Percentiles rank a stretch among this genome's conserved stretches.
phyloP scores from a whole-genome alignment of 2,329 filamentous ascomycete species.

The Hypomyces perniciosus region DNA sequence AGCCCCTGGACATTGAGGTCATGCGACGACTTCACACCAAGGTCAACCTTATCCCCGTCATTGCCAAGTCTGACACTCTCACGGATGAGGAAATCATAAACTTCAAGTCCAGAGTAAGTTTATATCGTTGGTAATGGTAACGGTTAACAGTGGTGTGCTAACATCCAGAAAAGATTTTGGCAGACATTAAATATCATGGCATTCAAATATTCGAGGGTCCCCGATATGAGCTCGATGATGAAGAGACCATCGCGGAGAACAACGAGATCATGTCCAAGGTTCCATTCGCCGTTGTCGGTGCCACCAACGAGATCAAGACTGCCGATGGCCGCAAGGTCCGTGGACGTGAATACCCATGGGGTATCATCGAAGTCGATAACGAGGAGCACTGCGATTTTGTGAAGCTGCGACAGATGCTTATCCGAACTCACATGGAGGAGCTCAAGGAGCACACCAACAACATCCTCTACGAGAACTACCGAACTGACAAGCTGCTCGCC shows the following conservation, averaged over 20 bases:
- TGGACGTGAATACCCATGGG: slow-evolving; percentile 95
- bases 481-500: slow-evolving; percentile 95
- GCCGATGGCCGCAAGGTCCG: slow-evolving; percentile 92
- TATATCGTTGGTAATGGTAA: background rate
- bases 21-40: slow-evolving; percentile 99
- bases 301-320: slow-evolving; percentile 87
- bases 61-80: slow-evolving; percentile 96
- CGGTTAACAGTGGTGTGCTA: background rate
- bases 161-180: slow-evolving; percentile 63
- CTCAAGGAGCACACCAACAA: slow-evolving; percentile 99
- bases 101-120: slow-evolving; percentile 95
- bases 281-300: slow-evolving; percentile 94
- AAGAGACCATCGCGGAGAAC: slow-evolving; percentile 99
- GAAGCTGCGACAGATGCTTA: slow-evolving; percentile 99
- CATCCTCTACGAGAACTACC: slow-evolving; percentile 97
- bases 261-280: slow-evolving; percentile 99
- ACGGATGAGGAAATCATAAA: slow-evolving; percentile 91
- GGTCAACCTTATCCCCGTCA: slow-evolving; percentile 99
- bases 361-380: slow-evolving; percentile 98
- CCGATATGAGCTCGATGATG: slow-evolving; percentile 96
- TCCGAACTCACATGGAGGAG: slow-evolving; percentile 99
- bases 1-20: slow-evolving; percentile 97
- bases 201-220: slow-evolving; percentile 99
- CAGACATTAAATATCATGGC: slow-evolving; percentile 93
- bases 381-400: slow-evolving; percentile 99